Percentiles rank a stretch among this genome's conserved stretches.
phyloP scores from a whole-genome alignment of 1,284 basidiomycete genomes.

The Fistulina hepatica region DNA sequence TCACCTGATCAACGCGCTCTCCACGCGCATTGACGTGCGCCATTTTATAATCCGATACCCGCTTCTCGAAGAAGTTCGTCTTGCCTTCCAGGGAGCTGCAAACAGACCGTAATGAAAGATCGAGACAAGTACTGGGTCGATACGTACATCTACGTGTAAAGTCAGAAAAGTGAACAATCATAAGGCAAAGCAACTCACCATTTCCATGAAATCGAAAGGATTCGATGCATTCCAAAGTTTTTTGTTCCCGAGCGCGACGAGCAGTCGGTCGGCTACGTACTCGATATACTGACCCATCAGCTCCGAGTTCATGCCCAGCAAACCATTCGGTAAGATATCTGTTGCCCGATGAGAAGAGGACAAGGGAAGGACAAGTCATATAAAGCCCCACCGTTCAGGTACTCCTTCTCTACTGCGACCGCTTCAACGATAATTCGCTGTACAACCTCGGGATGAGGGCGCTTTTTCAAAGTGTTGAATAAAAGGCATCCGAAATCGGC shows the following conservation, averaged over 20 bases:
- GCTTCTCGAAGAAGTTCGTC: conserved; percentile 76
- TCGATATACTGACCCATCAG: conserved; percentile 79
- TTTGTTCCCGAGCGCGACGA: conserved; percentile 76
- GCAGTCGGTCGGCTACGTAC: conserved; percentile 75
- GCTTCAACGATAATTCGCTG: conserved; percentile 56
- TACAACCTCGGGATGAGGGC: conserved; percentile 56
- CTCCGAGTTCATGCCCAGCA: conserved; percentile 59
- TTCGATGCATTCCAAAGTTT: conserved; percentile 73
- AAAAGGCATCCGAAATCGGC: conserved; percentile 11
- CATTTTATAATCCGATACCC: conserved; percentile 70
- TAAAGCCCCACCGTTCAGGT: conserved; percentile 39
- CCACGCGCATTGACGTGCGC: neutral
- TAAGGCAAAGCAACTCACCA: too few relatives aligned
- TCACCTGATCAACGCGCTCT: too few relatives aligned
- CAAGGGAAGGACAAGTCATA: neutral
- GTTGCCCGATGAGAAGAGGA: neutral
- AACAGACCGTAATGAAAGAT: conserved; percentile 38
- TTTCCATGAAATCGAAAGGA: conserved; percentile 89
- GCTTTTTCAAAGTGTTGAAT: conserved; percentile 2
- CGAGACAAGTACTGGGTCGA: too few relatives aligned
- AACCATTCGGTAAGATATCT: conserved; percentile 43
- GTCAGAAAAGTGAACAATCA: too few relatives aligned
- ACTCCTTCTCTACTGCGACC: conserved; percentile 60
- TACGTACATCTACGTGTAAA: too few relatives aligned
- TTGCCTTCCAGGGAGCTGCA: conserved; percentile 63